Evolutionary conservation across 2,329 filamentous ascomycete genomes (phyloP), one percentile per base, ranked within the genome.

Genomic region (Aspergillus luchuensis): DNA sequence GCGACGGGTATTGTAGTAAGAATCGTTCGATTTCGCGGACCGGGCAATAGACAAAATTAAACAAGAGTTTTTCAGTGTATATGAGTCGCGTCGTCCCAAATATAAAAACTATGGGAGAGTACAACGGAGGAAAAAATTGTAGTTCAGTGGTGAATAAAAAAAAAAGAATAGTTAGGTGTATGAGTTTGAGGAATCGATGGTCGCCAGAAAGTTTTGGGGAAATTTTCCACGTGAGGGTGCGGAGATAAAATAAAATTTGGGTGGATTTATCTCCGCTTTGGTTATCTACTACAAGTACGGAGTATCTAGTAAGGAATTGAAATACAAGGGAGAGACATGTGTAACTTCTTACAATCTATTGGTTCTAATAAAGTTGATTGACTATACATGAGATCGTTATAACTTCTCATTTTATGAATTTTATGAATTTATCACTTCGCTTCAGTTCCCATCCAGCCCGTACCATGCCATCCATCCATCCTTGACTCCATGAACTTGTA

Each of bases 211-310:
- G 56, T 41, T 53, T 58, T 38, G 54, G 59, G 54, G 55, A 62
- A 65, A 62, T 43, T 65, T 66, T 65, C 59, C 54, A 65, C 57
- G 61, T 62, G 60, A 65, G 61, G 61, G 52, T 58, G 51, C 47
- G 47, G 47, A 50, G 47, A 50, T 36, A 36, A 28, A 28, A 8
- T 23, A 23, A 36, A 36, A 15, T 13, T 10, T 19, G 11, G 11
- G 17, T 43, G 41, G 41, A 43, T 6, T 30, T 23, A 23, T 13
- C 21, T 49, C 15, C 13, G 23, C 45, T 17, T 2, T n/a, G 2
- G 47, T 28, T 28, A 30, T 25, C 8, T 21, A 21, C 19, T 21
- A 21, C 19, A 21, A 21, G 19, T 21, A 21, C 19, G 19, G 19
- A 21, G 19, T 21, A 21, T 21, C 19, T 21, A 21, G 19, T 21